Percentiles rank a stretch among this genome's conserved stretches.
Evolutionary conservation across 2,329 filamentous ascomycete species (phyloP).

Genomic region (Cryphonectria nitschkei): DNA sequence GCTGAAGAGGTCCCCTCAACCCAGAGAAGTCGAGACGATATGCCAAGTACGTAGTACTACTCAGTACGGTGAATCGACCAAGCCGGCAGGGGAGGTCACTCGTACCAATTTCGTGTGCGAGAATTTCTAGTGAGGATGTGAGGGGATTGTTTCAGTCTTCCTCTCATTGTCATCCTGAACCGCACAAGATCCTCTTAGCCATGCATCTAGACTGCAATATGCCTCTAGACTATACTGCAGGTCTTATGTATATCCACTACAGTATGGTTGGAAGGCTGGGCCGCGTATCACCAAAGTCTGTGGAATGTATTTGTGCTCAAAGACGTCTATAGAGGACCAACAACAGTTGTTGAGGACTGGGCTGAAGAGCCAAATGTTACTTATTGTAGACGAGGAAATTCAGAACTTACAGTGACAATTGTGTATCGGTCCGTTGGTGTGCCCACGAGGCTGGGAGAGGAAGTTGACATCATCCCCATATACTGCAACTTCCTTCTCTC

Average conservation of each 20-base stretch:
- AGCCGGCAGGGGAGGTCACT: neutral
- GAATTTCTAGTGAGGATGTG: neutral
- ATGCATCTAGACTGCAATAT: neutral
- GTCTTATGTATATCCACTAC: too few relatives aligned
- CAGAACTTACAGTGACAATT: too few relatives aligned
- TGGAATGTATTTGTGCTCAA: neutral
- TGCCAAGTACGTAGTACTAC: too few relatives aligned
- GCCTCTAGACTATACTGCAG: too few relatives aligned
- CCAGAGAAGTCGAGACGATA: neutral
- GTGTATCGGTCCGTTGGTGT: neutral
- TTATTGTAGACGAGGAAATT: neutral
- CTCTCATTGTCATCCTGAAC: neutral
- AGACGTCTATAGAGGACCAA: neutral
- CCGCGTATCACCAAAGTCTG: too few relatives aligned
- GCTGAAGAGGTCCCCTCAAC: neutral
- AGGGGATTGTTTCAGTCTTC: neutral
- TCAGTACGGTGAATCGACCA: neutral
- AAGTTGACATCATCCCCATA: neutral
- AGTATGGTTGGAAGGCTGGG: too few relatives aligned
- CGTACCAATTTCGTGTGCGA: neutral
- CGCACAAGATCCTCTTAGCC: neutral
- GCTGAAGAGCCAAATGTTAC: neutral
- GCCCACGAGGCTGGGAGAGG: neutral
- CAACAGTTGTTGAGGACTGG: neutral
- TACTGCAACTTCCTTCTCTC: neutral